A percentile compares a stretch with the other conserved stretches of the same genome.
These are phyloP conservation scores for Neofusicoccum umdonicola DNA, from an alignment of 2,329 filamentous ascomycete genomes.

Conservation along the genomic window DNA sequence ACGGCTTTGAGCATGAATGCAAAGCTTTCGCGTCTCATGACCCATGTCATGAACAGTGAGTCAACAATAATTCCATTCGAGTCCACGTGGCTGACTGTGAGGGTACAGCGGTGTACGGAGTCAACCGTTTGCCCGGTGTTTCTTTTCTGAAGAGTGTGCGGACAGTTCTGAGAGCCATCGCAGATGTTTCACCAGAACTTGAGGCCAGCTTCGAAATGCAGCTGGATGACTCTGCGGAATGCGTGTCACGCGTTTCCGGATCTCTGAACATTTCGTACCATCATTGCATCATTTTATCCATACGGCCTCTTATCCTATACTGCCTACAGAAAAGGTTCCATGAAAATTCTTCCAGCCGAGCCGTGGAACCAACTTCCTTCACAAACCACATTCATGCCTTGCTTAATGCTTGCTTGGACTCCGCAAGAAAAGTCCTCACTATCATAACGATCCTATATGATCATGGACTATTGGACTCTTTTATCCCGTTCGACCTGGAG, in stretches of 20 bases:
- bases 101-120: constrained; percentile 22
- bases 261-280: background rate
- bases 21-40: background rate
- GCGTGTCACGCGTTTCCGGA: constrained; percentile 20
- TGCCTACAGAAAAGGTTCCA: background rate
- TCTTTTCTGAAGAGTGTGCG: constrained; percentile 24
- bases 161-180: constrained; percentile 23
- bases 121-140: constrained; percentile 20
- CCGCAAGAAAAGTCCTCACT: background rate
- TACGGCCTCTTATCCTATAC: background rate
- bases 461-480: background rate
- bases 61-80: background rate
- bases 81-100: background rate
- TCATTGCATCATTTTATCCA: background rate
- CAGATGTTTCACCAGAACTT: constrained; percentile 22
- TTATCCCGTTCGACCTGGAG: background rate
- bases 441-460: background rate
- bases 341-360: background rate
- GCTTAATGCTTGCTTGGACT: background rate
- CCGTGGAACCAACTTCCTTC: background rate
- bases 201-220: constrained; percentile 21
- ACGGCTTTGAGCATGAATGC: background rate
- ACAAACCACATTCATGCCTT: background rate
- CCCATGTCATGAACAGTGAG: background rate
- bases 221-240: constrained; percentile 19